phyloP scores from a whole-genome alignment of 345 rosid species.

The Citrus maxima region DNA sequence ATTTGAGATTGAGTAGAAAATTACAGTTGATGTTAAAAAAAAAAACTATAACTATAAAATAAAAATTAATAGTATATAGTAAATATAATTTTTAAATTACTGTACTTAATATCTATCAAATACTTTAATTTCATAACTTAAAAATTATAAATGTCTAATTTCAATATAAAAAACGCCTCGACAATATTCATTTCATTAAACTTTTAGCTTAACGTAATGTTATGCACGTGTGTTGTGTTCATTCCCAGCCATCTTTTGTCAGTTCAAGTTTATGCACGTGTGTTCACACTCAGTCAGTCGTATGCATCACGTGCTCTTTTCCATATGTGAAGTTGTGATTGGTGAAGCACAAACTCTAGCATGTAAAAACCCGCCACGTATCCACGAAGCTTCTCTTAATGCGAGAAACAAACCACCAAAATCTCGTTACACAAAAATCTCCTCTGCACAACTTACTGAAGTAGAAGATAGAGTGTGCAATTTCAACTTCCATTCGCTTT shows the following conservation, averaged over 20 bases:
- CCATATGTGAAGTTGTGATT: not conserved
- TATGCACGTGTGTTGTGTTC: not conserved
- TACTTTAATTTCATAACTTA: too few relatives aligned
- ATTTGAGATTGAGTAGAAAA: too few relatives aligned
- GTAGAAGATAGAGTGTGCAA: not conserved
- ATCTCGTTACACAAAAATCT: not conserved
- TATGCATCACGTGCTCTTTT: not conserved
- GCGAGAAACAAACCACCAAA: too few relatives aligned
- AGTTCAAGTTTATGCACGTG: not conserved
- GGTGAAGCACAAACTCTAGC: not conserved
- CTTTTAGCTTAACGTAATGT: not conserved
- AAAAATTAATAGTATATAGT: too few relatives aligned
- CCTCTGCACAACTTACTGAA: not conserved
- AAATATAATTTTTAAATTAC: too few relatives aligned
- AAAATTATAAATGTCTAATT: too few relatives aligned
- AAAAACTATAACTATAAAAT: too few relatives aligned
- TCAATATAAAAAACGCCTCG: too few relatives aligned
- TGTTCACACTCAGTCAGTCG: not conserved
- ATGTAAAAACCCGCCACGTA: not conserved
- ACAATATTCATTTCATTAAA: too few relatives aligned
- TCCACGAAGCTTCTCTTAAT: too few relatives aligned
- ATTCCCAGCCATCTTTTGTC: not conserved
- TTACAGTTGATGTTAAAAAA: too few relatives aligned
- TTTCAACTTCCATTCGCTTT: not conserved
- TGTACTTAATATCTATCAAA: rapidly evolving